Conservation (phyloP, 2,329 filamentous ascomycete species). For the Anthostomella pinea region DNA sequence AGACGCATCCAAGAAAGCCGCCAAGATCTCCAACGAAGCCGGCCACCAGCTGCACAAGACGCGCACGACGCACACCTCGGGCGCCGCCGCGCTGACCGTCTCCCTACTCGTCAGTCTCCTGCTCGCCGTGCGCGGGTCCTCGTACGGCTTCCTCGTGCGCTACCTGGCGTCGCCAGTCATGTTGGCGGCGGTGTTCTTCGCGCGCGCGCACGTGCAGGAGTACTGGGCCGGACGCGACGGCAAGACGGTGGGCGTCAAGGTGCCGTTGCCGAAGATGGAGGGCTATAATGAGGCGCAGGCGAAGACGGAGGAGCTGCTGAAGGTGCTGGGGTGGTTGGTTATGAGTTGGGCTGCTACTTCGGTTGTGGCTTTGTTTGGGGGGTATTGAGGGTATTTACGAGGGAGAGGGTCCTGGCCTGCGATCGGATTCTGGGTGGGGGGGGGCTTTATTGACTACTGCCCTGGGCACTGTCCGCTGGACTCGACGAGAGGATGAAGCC, state of each 20-base stretch:
- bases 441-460: background rate
- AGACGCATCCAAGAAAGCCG: slow-evolving; percentile 40
- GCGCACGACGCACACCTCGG: slow-evolving; percentile 40
- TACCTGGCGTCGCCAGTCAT: slow-evolving; percentile 16
- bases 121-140: slow-evolving; percentile 11
- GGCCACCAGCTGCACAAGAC: slow-evolving; percentile 42
- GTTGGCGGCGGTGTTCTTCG: slow-evolving; percentile 14
- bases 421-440: too few relatives aligned
- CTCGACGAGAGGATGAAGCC: too few relatives aligned
- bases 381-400: slow-evolving; percentile 19
- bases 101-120: slow-evolving; percentile 20
- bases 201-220: slow-evolving; percentile 17
- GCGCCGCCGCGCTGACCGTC: slow-evolving; percentile 34
- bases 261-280: slow-evolving; percentile 26
- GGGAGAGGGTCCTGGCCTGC: background rate
- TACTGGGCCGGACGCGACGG: slow-evolving; percentile 21
- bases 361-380: slow-evolving; percentile 16
- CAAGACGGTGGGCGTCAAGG: slow-evolving; percentile 16
- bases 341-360: slow-evolving; percentile 21
- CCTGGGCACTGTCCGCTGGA: background rate
- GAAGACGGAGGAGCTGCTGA: slow-evolving; percentile 18
- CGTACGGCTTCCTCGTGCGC: slow-evolving; percentile 14
- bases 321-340: slow-evolving; percentile 21
- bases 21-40: slow-evolving; percentile 42
- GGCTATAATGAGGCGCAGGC: slow-evolving; percentile 26